Percentiles rank a stretch among this genome's conserved stretches.
phyloP scores from a whole-genome alignment of 2,329 filamentous ascomycete genomes.

The Orbilia ellipsospora region DNA sequence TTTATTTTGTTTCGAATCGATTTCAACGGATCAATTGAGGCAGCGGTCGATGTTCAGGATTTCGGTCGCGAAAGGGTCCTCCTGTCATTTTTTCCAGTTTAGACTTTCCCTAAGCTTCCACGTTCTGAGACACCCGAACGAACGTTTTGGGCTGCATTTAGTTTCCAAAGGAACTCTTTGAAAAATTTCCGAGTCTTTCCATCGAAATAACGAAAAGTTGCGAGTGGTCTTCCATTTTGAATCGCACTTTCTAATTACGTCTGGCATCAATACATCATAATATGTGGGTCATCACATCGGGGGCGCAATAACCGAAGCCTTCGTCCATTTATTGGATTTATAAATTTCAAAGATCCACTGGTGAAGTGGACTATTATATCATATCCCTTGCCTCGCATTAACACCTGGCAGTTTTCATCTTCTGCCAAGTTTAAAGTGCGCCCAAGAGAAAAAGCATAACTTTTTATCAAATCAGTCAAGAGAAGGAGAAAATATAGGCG shows the following conservation, averaged over 20 bases:
- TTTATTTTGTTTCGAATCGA: background rate
- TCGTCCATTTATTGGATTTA: too few species aligned
- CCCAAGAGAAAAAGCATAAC: too few species aligned
- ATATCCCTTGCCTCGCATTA: too few species aligned
- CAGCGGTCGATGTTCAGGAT: background rate
- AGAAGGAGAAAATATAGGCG: slow-evolving; percentile 16
- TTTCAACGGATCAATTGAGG: background rate
- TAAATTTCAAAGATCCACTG: too few species aligned
- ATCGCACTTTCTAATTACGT: slow-evolving; percentile 28
- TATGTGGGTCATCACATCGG: too few species aligned
- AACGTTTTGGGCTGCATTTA: background rate
- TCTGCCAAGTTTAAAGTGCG: too few species aligned
- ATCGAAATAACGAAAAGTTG: background rate
- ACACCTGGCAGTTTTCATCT: too few species aligned
- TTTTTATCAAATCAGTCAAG: slow-evolving; percentile 2
- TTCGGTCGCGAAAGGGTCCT: slow-evolving; percentile 1
- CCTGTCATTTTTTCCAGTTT: slow-evolving; percentile 13
- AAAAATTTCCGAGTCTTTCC: slow-evolving; percentile 36
- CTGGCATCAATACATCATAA: too few species aligned
- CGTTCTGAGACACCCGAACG: slow-evolving; percentile 36
- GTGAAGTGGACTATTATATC: too few species aligned
- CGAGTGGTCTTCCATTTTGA: too few species aligned
- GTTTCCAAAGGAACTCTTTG: background rate
- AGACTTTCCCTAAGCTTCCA: slow-evolving; percentile 38
- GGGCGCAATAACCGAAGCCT: too few species aligned